These are phyloP conservation scores for Pleomassaria siparia DNA, from an alignment of 2,329 filamentous ascomycete species.

Conservation along the genomic window DNA sequence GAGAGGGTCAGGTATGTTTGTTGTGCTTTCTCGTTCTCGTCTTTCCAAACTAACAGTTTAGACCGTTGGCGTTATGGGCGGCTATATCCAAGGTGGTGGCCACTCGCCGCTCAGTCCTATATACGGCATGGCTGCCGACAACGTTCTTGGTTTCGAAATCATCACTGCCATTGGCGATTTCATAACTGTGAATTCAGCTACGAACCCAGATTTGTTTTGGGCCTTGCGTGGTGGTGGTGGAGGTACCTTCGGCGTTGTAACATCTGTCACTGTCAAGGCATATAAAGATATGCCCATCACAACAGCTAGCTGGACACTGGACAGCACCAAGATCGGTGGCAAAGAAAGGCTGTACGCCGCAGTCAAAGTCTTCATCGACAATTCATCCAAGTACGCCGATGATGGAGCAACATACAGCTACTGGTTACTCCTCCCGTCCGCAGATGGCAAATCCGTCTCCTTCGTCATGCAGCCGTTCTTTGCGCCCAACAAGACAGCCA, in stretches of 20 bases:
- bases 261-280: conserved; percentile 27
- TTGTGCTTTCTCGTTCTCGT: background rate
- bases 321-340: conserved; percentile 26
- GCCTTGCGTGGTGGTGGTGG: conserved; percentile 31
- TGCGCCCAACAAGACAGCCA: conserved; percentile 23
- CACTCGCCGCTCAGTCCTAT: conserved; percentile 54
- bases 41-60: conserved; percentile 2
- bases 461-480: conserved; percentile 26
- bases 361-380: conserved; percentile 16
- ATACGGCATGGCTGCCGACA: conserved; percentile 40
- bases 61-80: conserved; percentile 52
- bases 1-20: conserved; percentile 20
- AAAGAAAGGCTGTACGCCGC: conserved; percentile 33
- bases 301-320: conserved; percentile 32
- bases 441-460: conserved; percentile 13
- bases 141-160: conserved; percentile 28
- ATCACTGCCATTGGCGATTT: conserved; percentile 26
- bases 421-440: conserved; percentile 13
- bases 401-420: conserved; percentile 20
- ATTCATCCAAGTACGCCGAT: conserved; percentile 14
- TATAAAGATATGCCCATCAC: conserved; percentile 28
- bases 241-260: conserved; percentile 29
- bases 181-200: conserved; percentile 22
- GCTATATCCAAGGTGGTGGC: conserved; percentile 51
- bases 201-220: conserved; percentile 26